Percentiles rank a stretch among this genome's conserved stretches.
Evolutionary conservation across 106 monocot genomes (phyloP).

Genomic region (Narthecium ossifragum): DNA sequence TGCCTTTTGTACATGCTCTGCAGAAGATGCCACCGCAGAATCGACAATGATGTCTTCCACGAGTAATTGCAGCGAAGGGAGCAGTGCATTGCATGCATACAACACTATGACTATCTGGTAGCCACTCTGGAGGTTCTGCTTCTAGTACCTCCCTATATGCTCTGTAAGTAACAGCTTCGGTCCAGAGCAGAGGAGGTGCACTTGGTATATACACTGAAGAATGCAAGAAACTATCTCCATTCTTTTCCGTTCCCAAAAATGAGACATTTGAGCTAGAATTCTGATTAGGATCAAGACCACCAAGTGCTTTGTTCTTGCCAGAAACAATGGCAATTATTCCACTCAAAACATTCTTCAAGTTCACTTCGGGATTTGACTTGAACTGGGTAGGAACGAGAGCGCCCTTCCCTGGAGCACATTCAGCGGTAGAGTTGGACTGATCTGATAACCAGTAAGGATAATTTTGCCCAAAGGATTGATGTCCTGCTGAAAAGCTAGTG

Average conservation of each 20-base stretch:
- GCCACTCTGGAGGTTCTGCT: constrained; percentile 90
- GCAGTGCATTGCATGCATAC: constrained; percentile 72
- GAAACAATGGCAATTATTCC: constrained; percentile 70
- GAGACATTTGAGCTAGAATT: constrained; percentile 32
- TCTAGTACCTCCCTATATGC: constrained; percentile 43
- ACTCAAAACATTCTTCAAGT: constrained; percentile 59
- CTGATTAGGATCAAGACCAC: constrained; percentile 16
- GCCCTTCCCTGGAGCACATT: constrained; percentile 20
- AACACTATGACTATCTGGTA: constrained; percentile 64
- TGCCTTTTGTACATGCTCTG: constrained; percentile 71
- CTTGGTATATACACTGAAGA: constrained; percentile 82
- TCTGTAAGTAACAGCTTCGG: constrained; percentile 38
- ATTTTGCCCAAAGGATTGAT: constrained; percentile 11
- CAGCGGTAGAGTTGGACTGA: constrained; percentile 24
- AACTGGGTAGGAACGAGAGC: constrained; percentile 1
- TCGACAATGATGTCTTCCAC: constrained; percentile 91
- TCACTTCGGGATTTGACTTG: constrained; percentile 47
- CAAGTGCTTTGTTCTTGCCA: constrained; percentile 29
- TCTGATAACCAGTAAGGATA: constrained; percentile 11
- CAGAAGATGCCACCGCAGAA: constrained; percentile 93
- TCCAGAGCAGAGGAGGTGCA: constrained; percentile 64
- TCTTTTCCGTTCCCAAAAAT: constrained; percentile 53
- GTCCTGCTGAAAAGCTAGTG: constrained; percentile 8
- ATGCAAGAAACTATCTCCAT: constrained; percentile 64
- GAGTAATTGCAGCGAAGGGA: constrained; percentile 68